Evolutionary conservation across 129 eudicot genomes (phyloP), one percentile per base, ranked within the genome.

Genomic region (Tagetes patula): DNA sequence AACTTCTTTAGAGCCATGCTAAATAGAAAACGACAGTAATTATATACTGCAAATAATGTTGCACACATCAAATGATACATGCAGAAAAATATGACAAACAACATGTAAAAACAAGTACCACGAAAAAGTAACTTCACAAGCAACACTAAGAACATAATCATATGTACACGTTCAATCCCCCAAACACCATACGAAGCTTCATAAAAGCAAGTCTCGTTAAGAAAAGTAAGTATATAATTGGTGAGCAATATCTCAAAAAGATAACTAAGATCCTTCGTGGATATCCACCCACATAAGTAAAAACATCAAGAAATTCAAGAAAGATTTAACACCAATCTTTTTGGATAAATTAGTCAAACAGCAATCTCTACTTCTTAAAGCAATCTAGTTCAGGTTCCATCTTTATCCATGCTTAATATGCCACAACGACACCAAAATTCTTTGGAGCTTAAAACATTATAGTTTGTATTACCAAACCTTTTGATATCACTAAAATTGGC

Each of bases 21-120:
- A 20, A 63, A 74, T 20, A 63, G 8, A 20, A 48, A 63, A 63
- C 33, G 10, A 34, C 32, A 5, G 60, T 10, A 53, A 27, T 53
- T 20, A 20, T 6, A 20, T 53, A 1, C 5, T 20, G n/a, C 60
- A 68, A 60, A 3, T 55, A 41, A 52, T 52, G 75, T 50, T 70
- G 20, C 48, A 7, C 68, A 72, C 36, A 59, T 56, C 8, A 20
- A 62, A 63, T 48, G 61, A 41, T 53, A 8, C n/a, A 71, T 41
- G 66, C 55, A 75, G 33, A 75, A 50, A 49, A 52, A 65, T 52
- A 66, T 53, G 45, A 47, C 36, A 37, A 56, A 64, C 41, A 60
- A 27, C 9, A 27, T 6, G 63, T 69, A 61, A 69, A 75, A 75
- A 42, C 66, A 60, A 60, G 42, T 34, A 34, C 33, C 34, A 41